Conservation (phyloP, 108 stramenopile genomes). For the Cyclotella sp. region DNA sequence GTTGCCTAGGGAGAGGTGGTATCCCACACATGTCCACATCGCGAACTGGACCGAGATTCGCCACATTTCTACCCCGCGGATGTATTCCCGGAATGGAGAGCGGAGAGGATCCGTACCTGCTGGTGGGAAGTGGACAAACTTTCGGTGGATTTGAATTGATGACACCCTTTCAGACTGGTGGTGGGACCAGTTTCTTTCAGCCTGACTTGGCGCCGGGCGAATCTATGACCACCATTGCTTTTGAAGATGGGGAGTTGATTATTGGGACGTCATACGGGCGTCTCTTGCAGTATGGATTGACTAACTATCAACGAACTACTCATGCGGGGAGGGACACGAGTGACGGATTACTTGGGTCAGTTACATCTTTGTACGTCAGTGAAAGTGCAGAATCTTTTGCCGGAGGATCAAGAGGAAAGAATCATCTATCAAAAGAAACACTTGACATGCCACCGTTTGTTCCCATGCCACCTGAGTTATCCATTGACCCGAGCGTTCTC, state of each 20-base stretch:
- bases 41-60: slow-evolving; percentile 66
- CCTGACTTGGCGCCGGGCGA: slow-evolving; percentile 66
- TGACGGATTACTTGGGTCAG: slow-evolving; percentile 1
- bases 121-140: slow-evolving; percentile 76
- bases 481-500: slow-evolving; percentile 69
- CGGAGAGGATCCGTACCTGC: slow-evolving; percentile 26
- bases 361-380: not conserved
- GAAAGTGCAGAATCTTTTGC: slow-evolving; percentile 6
- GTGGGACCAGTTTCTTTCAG: slow-evolving; percentile 58
- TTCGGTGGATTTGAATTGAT: slow-evolving; percentile 81
- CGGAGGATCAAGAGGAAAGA: not conserved
- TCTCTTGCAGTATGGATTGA: slow-evolving; percentile 62
- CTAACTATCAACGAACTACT: slow-evolving; percentile 53
- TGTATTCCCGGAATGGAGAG: not conserved
- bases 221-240: slow-evolving; percentile 67
- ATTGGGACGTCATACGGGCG: slow-evolving; percentile 72
- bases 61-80: slow-evolving; percentile 67
- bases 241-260: slow-evolving; percentile 52
- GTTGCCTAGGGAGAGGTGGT: slow-evolving; percentile 82
- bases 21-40: slow-evolving; percentile 67
- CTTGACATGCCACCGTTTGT: slow-evolving; percentile 65
- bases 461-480: slow-evolving; percentile 56
- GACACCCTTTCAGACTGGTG: slow-evolving; percentile 62
- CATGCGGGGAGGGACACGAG: slow-evolving; percentile 1
- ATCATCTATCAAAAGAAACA: slow-evolving; percentile 32